Evolutionary conservation across 495 filamentous ascomycete species (phyloP), one percentile per base, ranked within the genome.

Genomic region (Penicillium ochrochloron): DNA sequence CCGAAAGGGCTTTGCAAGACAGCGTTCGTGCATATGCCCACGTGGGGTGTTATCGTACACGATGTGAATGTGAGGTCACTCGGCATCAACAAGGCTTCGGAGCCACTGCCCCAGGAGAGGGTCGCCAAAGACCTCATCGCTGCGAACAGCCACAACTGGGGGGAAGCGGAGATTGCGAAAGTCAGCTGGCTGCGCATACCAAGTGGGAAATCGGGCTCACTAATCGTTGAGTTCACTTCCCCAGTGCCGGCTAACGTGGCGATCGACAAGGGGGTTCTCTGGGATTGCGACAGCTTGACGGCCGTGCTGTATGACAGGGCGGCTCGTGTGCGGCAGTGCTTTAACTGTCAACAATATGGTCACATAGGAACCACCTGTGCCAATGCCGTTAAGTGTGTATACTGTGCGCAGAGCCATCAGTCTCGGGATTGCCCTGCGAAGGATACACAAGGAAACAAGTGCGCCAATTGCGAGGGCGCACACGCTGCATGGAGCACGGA

Each of bases 311-410:
- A 56, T n/a, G 60, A 56, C 25, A 29, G 60, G 11, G n/a, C 50
- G 5, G 21, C 37, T 29, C 48, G 60, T 19, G 37, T 62, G 8
- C 60, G 60, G 10, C 51, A 62, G 29, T 62, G 60, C 10, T 44
- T 44, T 7, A 41, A 44, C 15, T 62, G 37, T 25, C 37, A 62
- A 35, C 6, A 62, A 48, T 62, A 34, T 48, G 51, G 60, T 5
- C 51, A 62, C 25, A 62, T 62, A 56, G 60, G 60, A 46, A 55
- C 35, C 23, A 44, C 51, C 60, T 62, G 37, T 27, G 12, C 60
- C 27, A 35, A 56, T 0, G 10, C 17, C 39, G 25, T 27, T 0
- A 48, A 2, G 15, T 56, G 51, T 15, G 60, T 62, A 5, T 62
- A 48, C 23, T 62, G 51, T 10, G 34, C 60, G 5, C 51, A 33